phyloP scores from a whole-genome alignment of 805 yeast species.

The Candida insectalens region DNA sequence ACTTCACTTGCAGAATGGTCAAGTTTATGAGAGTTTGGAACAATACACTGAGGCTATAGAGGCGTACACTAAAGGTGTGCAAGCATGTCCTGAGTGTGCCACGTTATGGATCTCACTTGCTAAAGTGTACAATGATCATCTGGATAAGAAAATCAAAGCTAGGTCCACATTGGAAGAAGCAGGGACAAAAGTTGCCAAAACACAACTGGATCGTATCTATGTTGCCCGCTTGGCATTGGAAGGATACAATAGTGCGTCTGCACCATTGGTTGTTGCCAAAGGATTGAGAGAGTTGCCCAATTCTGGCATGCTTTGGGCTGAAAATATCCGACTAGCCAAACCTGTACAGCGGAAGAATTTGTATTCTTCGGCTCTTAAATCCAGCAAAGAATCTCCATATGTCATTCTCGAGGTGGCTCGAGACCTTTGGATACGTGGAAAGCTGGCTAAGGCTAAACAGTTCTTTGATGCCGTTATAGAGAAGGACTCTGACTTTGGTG shows the following conservation, averaged over 20 bases:
- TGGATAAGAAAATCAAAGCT: slow-evolving; percentile 42
- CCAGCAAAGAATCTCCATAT: slow-evolving; percentile 48
- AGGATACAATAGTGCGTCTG: slow-evolving; percentile 37
- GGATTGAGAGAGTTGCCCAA: slow-evolving; percentile 51
- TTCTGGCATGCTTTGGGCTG: slow-evolving; percentile 59
- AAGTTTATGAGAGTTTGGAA: slow-evolving; percentile 29
- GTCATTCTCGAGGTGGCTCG: slow-evolving; percentile 58
- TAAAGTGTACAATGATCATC: slow-evolving; percentile 30
- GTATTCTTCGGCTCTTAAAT: slow-evolving; percentile 61
- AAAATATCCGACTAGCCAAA: slow-evolving; percentile 41
- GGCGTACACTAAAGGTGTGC: slow-evolving; percentile 38
- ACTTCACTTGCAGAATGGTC: slow-evolving; percentile 55
- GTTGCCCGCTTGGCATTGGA: slow-evolving; percentile 52
- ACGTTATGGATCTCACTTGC: slow-evolving; percentile 50
- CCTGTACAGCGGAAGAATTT: slow-evolving; percentile 35
- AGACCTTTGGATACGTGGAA: slow-evolving; percentile 58
- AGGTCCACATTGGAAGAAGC: slow-evolving; percentile 69
- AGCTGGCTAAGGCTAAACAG: slow-evolving; percentile 48
- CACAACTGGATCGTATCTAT: slow-evolving; percentile 48
- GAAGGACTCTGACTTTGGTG: slow-evolving; percentile 57
- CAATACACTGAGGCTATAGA: slow-evolving; percentile 35
- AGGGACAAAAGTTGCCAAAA: slow-evolving; percentile 26
- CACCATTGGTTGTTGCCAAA: slow-evolving; percentile 41
- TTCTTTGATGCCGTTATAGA: slow-evolving; percentile 63
- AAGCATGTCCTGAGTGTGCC: slow-evolving; percentile 32